Percentiles rank a stretch among this genome's conserved stretches.
Evolutionary conservation across 2,329 filamentous ascomycete genomes (phyloP).

Genomic region (Dactylellina sp.): DNA sequence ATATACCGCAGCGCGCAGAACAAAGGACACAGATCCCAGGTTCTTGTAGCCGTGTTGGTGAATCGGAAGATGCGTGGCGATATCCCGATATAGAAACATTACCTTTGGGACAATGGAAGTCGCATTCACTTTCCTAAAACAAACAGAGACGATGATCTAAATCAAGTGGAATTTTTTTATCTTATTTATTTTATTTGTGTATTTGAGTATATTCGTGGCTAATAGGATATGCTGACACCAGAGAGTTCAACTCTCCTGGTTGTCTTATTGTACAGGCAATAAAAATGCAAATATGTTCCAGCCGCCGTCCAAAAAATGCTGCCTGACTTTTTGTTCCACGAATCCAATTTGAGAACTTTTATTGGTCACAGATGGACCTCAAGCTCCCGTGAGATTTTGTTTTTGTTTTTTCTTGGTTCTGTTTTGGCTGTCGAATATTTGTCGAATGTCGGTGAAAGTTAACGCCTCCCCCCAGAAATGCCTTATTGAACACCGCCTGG

Average conservation of each 20-base stretch:
- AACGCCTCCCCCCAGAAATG: constrained; percentile 48
- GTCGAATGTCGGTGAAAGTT: constrained; percentile 29
- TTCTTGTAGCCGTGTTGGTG: background rate
- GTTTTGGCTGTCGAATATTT: background rate
- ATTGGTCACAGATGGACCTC: constrained; percentile 18
- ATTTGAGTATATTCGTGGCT: constrained; percentile 19
- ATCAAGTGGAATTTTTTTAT: background rate
- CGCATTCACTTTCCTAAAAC: background rate
- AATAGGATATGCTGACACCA: constrained; percentile 27
- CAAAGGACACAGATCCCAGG: background rate
- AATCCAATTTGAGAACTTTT: constrained; percentile 52
- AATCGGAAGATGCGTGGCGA: too few species aligned
- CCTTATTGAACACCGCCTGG: constrained; percentile 55
- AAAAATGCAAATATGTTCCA: constrained; percentile 41
- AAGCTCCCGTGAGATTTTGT: constrained; percentile 42
- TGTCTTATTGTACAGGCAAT: constrained; percentile 46
- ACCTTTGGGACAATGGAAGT: too few species aligned
- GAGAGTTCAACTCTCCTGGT: constrained; percentile 55
- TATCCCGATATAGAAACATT: too few species aligned
- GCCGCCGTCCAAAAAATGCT: constrained; percentile 39
- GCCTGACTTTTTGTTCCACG: constrained; percentile 45
- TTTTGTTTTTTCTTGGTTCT: constrained; percentile 33
- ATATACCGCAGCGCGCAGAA: constrained; percentile 1
- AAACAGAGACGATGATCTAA: background rate
- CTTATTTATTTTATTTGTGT: background rate